Evolutionary conservation across 2,329 filamentous ascomycete species (phyloP), one percentile per base, ranked within the genome.

Genomic region (Zymoseptoria crescenta): DNA sequence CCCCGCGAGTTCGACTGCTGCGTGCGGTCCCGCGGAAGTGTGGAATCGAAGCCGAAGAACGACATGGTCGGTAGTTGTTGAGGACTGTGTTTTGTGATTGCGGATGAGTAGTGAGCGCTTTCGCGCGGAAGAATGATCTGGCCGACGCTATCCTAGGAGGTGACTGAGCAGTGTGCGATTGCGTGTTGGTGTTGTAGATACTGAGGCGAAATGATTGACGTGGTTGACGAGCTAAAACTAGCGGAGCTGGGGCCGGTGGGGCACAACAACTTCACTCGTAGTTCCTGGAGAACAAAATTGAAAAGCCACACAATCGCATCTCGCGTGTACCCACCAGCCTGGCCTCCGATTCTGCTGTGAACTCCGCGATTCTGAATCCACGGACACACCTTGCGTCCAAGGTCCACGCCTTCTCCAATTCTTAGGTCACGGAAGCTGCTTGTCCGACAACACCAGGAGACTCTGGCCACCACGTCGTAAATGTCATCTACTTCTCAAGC

Each of bases 21-120:
- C 67, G 83, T 79, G 56, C 75, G 74, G 73, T 86, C 83, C 71
- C 80, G 77, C 55, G 84, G 84, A 29, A 86, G 82, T 63, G 81
- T 82, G 59, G 87, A 80, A 72, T 95, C 87, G 75, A 95, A 92
- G 67, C 90, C 89, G 76, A 96, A 96, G 80, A 96, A 96, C 35
- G 91, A 92, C 92, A 96, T 74, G 57, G 54, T 61, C 60, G 30
- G 19, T 52, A 57, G 21, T 16, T 51, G 3, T 51, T 51, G 49
- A 8, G 10, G 49, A 19, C 2, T 51, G 49, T 9, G 13, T 8
- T 3, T 7, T 51, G 5, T 13, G 16, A 6, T 30, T 45, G 4
- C 24, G 24, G 24, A 24, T 24, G 35, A n/a, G 35, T 45, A 6
- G 16, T 45, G 35, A 45, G 35, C 35, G 35, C 35, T 45, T 7